phyloP scores from a whole-genome alignment of 495 filamentous ascomycete species.

The Podospora sp. region DNA sequence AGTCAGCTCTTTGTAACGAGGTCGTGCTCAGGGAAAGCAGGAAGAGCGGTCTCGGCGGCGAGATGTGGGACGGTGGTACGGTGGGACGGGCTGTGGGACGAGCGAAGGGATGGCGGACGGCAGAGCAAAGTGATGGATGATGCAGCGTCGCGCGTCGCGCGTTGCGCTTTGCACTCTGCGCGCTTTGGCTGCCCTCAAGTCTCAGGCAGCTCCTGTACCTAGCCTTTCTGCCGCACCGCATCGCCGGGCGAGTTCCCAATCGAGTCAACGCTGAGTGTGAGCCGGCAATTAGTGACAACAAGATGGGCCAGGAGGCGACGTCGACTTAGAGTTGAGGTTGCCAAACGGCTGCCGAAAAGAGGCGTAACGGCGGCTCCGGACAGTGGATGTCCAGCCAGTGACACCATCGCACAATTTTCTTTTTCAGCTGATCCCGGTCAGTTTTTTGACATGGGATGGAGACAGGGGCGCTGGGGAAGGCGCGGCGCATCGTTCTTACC shows the following conservation, averaged over 20 bases:
- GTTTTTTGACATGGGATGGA: not conserved
- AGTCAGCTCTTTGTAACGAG: conserved; percentile 20
- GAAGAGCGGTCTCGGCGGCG: conserved; percentile 22
- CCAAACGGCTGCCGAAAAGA: conserved; percentile 23
- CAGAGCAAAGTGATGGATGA: not conserved
- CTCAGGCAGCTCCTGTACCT: not conserved
- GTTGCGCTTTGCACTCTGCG: not conserved
- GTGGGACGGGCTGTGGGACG: conserved; percentile 4
- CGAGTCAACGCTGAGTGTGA: not conserved
- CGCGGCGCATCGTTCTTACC: not conserved
- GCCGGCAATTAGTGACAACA: not conserved
- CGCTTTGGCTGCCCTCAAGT: not conserved
- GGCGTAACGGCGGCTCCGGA: conserved; percentile 19
- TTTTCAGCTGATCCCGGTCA: conserved; percentile 16
- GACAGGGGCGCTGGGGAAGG: conserved; percentile 1
- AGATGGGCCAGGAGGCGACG: conserved; percentile 14
- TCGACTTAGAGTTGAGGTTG: conserved; percentile 27
- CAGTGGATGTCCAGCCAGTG: not conserved
- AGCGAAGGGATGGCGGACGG: not conserved
- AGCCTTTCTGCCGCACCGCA: not conserved
- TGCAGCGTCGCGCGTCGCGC: not conserved
- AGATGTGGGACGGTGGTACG: not conserved
- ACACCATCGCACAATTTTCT: conserved; percentile 16
- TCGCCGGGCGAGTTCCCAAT: not conserved
- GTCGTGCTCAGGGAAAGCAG: not conserved